Evolutionary conservation across 2,329 filamentous ascomycete genomes (phyloP).

Genomic region (Sporothrix sp.): DNA sequence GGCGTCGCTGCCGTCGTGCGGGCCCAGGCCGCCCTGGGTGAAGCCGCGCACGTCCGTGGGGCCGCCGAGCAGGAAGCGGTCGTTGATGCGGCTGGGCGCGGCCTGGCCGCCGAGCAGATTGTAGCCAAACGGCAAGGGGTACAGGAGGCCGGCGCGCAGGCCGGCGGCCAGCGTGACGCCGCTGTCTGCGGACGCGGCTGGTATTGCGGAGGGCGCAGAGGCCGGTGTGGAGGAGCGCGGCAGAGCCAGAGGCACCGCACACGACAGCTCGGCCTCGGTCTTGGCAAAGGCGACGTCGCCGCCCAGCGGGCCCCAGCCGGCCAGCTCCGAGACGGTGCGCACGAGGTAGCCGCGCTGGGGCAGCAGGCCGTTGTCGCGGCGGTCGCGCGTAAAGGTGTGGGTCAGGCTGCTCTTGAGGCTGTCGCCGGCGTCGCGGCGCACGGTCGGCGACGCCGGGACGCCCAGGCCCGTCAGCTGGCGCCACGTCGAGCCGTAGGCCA

Average conservation of each 20-base stretch:
- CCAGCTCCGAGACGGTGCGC: constrained; percentile 71
- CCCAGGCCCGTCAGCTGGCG: constrained; percentile 76
- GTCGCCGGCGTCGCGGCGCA: constrained; percentile 80
- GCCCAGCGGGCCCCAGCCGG: constrained; percentile 70
- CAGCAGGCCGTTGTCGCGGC: constrained; percentile 74
- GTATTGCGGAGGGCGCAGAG: not conserved
- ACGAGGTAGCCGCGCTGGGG: constrained; percentile 74
- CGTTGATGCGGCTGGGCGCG: constrained; percentile 71
- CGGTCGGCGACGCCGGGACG: constrained; percentile 63
- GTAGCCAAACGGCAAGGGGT: constrained; percentile 62
- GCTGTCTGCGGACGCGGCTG: constrained; percentile 34
- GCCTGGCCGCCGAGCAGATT: constrained; percentile 39
- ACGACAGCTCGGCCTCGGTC: constrained; percentile 73
- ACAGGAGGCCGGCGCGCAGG: constrained; percentile 71
- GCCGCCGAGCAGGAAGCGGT: constrained; percentile 89
- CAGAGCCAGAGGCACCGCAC: constrained; percentile 62
- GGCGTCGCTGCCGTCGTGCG: constrained; percentile 74
- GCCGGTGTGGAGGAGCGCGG: constrained; percentile 29
- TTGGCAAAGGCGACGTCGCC: constrained; percentile 95
- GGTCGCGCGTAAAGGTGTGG: constrained; percentile 47
- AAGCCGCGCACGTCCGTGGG: constrained; percentile 94
- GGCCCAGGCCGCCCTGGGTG: constrained; percentile 77
- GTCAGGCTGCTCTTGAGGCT: constrained; percentile 37
- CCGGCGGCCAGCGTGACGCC: constrained; percentile 78
- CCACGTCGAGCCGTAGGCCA: constrained; percentile 77